Percentiles rank a stretch among this genome's conserved stretches.
Conservation (phyloP, 768 basidiomycete genomes). For the Auriculariales sp. region DNA sequence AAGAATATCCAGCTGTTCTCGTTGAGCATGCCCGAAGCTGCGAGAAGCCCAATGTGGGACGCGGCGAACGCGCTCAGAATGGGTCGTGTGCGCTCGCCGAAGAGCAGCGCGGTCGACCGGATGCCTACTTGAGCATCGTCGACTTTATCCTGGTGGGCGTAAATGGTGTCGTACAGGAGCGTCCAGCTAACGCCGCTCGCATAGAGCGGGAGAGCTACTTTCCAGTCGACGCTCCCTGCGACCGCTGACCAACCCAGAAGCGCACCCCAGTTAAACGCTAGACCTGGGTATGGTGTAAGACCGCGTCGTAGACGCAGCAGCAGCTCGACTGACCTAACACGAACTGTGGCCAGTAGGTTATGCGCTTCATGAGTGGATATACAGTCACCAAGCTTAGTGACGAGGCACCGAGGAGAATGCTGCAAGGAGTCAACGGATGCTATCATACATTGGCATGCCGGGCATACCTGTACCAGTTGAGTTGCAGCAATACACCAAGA, state of each 20-base stretch:
- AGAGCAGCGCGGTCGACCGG: slow-evolving; percentile 87
- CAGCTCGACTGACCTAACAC: slow-evolving; percentile 54
- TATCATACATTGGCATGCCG: no score
- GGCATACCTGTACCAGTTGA: slow-evolving; percentile 90
- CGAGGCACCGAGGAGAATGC: slow-evolving; percentile 83
- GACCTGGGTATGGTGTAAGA: slow-evolving; percentile 30
- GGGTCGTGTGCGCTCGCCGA: slow-evolving; percentile 59
- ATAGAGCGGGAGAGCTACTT: slow-evolving; percentile 74
- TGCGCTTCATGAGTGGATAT: slow-evolving; percentile 94
- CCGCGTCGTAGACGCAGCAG: neutral
- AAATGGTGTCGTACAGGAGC: slow-evolving; percentile 92
- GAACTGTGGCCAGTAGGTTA: slow-evolving; percentile 94
- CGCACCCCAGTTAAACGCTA: slow-evolving; percentile 96
- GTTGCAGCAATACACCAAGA: slow-evolving; percentile 70
- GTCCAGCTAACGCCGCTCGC: slow-evolving; percentile 87
- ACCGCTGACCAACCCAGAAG: slow-evolving; percentile 94
- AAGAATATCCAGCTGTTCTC: slow-evolving; percentile 68
- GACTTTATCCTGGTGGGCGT: slow-evolving; percentile 93
- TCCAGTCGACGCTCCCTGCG: slow-evolving; percentile 66
- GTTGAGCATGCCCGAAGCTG: slow-evolving; percentile 70
- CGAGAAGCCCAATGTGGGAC: slow-evolving; percentile 57
- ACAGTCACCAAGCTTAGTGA: slow-evolving; percentile 76
- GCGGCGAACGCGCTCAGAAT: slow-evolving; percentile 63
- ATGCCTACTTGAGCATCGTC: slow-evolving; percentile 85
- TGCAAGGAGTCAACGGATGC: slow-evolving; percentile 15